Evolutionary conservation across 176 grass and related monocot species (phyloP), one percentile per base, ranked within the genome.

Genomic region (Carex myosuroides): DNA sequence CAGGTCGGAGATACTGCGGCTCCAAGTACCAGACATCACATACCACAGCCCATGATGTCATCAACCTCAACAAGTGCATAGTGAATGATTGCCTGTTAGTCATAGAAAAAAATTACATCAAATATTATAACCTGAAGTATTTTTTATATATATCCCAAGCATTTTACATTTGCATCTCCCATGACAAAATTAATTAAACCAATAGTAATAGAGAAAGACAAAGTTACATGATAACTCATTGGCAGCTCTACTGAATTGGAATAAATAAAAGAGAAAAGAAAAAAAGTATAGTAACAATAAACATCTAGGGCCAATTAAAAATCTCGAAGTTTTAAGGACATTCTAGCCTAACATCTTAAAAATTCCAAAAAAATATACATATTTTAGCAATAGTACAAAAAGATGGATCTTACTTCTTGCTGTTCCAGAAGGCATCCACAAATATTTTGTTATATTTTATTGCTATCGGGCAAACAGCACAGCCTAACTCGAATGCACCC

Each of bases 361-460:
- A 44, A 17, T 42, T 41, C 67, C 16, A 41, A 70, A 9, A 8
- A 14, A 39, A 10, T 9, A 24, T 71, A 18, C 32, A 90, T 54
- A 70, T 84, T 63, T 61, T 14, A 69, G 39, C 48, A 13, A 8
- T 50, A 41, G 33, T 83, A 83, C 63, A 70, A 55, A 30, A 53
- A 53, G 13, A 73, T 62, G 75, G 24, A 88, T 66, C 91, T 95
- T 87, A 99, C 96, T 95, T 99, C 83, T 99, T 99, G 91, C 96
- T 99, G 88, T 99, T 99, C 96, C 96, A 99, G 78, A 99, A 99
- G 77, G 96, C 96, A 42, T 99, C 96, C 80, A 99, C 96, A 73
- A 99, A 99, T 89, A 99, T 95, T 90, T 95, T 99, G 84, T 99
- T 99, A 87, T 99, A 99, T 84, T 95, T 99, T 81, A 99, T 95